Evolutionary conservation across 768 basidiomycete species (phyloP).

Genomic region (Tulasnella sp.): DNA sequence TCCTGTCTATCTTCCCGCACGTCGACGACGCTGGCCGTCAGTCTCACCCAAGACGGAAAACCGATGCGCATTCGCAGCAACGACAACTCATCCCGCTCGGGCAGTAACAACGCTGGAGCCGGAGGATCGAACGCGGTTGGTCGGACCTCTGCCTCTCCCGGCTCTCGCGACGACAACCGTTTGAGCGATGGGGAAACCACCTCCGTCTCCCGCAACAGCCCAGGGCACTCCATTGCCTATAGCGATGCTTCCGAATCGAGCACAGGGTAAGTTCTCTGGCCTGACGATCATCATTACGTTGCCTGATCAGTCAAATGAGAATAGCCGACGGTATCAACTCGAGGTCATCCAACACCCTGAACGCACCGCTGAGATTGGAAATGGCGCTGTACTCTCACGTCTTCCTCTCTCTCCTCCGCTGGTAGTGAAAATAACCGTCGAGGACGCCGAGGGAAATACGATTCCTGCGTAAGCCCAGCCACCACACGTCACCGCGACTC

Average conservation of each 20-base stretch:
- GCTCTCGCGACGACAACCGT: slow-evolving; percentile 6
- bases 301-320: background rate
- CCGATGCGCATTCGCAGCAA: slow-evolving; percentile 21
- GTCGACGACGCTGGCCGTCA: slow-evolving; percentile 18
- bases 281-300: background rate
- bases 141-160: background rate
- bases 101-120: background rate
- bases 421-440: slow-evolving; percentile 76
- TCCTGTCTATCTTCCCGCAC: slow-evolving; percentile 18
- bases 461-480: slow-evolving; percentile 64
- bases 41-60: slow-evolving; percentile 17
- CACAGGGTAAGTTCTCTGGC: background rate
- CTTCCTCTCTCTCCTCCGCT: slow-evolving; percentile 83
- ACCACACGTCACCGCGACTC: slow-evolving; percentile 45
- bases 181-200: slow-evolving; percentile 18
- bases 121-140: background rate
- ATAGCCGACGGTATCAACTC: slow-evolving; percentile 62
- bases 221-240: slow-evolving; percentile 22
- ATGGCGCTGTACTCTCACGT: slow-evolving; percentile 66
- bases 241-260: slow-evolving; percentile 23
- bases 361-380: slow-evolving; percentile 79
- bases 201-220: slow-evolving; percentile 24
- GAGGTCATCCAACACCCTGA: slow-evolving; percentile 85
- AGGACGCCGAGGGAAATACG: slow-evolving; percentile 69
- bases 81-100: slow-evolving; percentile 15